Evolutionary conservation across 1,139 yeast species (phyloP).

Genomic region (Kluyveromyces sp.): DNA sequence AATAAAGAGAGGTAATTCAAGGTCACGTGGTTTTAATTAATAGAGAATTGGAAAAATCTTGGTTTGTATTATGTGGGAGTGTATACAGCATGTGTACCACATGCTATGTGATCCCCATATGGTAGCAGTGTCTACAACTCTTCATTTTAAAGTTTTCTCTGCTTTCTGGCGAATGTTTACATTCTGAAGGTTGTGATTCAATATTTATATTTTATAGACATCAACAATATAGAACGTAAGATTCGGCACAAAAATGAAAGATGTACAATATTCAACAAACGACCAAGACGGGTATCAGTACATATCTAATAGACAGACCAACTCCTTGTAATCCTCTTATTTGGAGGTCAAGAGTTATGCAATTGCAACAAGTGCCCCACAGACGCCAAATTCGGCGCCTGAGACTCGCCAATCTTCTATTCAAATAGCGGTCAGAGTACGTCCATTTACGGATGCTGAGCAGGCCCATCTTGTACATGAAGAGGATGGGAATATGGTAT

Average conservation of each 20-base stretch:
- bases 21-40: too few relatives aligned
- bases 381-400: conserved; percentile 4
- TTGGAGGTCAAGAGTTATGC: too few relatives aligned
- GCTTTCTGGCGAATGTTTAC: neutral
- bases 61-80: too few relatives aligned
- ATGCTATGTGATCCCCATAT: too few relatives aligned
- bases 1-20: too few relatives aligned
- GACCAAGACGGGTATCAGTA: too few relatives aligned
- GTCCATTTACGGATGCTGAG: conserved; percentile 72
- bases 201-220: neutral
- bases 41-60: too few relatives aligned
- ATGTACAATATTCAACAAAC: too few relatives aligned
- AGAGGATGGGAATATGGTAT: conserved; percentile 24
- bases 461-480: conserved; percentile 36
- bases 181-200: neutral
- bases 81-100: too few relatives aligned
- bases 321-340: too few relatives aligned
- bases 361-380: neutral
- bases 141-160: neutral
- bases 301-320: too few relatives aligned
- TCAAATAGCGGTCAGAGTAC: conserved; percentile 70
- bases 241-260: neutral
- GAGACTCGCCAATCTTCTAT: conserved; percentile 55
- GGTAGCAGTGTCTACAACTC: too few relatives aligned
- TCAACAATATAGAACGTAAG: neutral